Evolutionary conservation across 352 stramenopile genomes (phyloP), one percentile per base, ranked within the genome.

Genomic region (Phytopythium boreale): DNA sequence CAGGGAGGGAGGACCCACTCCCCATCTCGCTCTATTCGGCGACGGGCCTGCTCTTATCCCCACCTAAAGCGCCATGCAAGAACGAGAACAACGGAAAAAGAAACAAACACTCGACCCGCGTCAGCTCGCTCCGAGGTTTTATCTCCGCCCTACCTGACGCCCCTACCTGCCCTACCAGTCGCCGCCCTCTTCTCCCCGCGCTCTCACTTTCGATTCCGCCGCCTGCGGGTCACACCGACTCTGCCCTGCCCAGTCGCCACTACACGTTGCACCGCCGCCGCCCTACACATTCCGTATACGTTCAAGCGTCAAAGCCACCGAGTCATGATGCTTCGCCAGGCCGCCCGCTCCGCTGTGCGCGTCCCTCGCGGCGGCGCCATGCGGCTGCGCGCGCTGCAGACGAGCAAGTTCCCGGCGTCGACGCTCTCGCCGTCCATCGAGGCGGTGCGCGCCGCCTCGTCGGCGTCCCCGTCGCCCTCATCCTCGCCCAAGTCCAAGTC

Each of bases 401-500:
- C 53, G 27, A 60, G 53, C 36, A 46, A 44, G 34, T 31, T 60
- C 34, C 36, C 53, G 36, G 34, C 53, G 20, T 44, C 53, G 34
- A 59, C 53, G 31, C 31, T 46, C 31, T 19, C 34, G 53, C 53
- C 53, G 53, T 60, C 53, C 34, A 31, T 60, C 20, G 53, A 60
- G 17, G 53, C 53, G 7, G n/a, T 46, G 26, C 31, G 31, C 34
- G 20, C 53, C 19, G 53, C 53, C 11, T 60, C 64, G 44, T 71
- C 71, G 27, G 62, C 68, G 4, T 65, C 64, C 17, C 66, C 71
- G 1, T 61, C 65, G 26, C 7, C 27, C 6, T 36, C 50, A 5
- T 55, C 58, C 1, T 68, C 4, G 34, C n/a, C n/a, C n/a, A 39
- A 66, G 11, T 74, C 70, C 0, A 51, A 65, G 3, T 59, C 64